A percentile compares a stretch with the other conserved stretches of the same genome.
Conservation (phyloP, 352 stramenopile species). For the Phytophthora gonapodyides region DNA sequence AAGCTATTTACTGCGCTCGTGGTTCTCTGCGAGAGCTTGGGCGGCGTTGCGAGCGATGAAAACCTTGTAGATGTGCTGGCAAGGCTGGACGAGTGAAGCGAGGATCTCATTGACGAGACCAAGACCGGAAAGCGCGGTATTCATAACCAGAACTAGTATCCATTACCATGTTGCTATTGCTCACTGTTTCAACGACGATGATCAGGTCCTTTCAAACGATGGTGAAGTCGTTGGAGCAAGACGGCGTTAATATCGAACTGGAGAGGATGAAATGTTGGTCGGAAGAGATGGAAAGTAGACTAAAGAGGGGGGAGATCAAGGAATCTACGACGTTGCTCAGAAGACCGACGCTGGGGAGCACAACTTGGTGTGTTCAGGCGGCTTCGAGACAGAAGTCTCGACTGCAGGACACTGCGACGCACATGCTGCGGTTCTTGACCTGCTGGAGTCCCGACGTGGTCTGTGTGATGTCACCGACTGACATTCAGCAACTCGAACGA, state of each 20-base stretch:
- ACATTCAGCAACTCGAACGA: slow-evolving; percentile 8
- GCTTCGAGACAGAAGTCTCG: slow-evolving; percentile 35
- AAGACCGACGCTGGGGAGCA: no score
- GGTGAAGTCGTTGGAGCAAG: slow-evolving; percentile 21
- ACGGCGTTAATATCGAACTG: slow-evolving; percentile 37
- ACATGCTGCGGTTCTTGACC: slow-evolving; percentile 57
- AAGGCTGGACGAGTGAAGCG: slow-evolving; percentile 23
- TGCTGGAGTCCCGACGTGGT: no score
- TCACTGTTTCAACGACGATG: no score
- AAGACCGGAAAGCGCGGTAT: no score
- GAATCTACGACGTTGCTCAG: not conserved
- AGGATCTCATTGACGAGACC: not conserved
- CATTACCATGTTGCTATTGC: no score
- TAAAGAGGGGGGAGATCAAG: not conserved
- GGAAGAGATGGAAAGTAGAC: slow-evolving; percentile 10
- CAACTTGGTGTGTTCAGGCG: slow-evolving; percentile 54
- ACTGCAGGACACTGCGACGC: slow-evolving; percentile 55
- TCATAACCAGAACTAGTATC: no score
- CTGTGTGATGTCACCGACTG: slow-evolving; percentile 4
- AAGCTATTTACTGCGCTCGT: slow-evolving; percentile 47
- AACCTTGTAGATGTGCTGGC: slow-evolving; percentile 29
- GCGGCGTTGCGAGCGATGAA: slow-evolving; percentile 28
- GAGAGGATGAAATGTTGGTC: no score
- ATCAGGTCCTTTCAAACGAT: no score
- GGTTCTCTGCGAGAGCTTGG: slow-evolving; percentile 33